Evolutionary conservation across 1,284 basidiomycete species (phyloP).

Genomic region (Inonotus hispidus): DNA sequence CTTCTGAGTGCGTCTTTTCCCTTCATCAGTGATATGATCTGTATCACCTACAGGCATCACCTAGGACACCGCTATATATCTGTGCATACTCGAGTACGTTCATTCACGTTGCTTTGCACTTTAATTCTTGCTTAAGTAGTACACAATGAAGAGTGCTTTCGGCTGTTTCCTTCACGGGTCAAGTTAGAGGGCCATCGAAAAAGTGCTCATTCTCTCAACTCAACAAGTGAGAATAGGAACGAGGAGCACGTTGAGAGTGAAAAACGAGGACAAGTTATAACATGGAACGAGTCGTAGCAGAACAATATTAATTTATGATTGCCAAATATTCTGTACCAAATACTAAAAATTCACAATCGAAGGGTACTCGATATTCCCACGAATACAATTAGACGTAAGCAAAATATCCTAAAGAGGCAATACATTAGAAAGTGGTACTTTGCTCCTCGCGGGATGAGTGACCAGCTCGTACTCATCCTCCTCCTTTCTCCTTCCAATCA

Average conservation of each 20-base stretch:
- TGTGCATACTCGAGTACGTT: slow-evolving; percentile 47
- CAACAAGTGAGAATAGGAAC: slow-evolving; percentile 45
- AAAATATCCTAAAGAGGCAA: not conserved
- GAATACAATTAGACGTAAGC: not conserved
- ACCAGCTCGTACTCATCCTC: not conserved
- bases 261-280: slow-evolving; percentile 44
- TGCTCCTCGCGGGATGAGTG: no score
- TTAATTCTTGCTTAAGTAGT: slow-evolving; percentile 21
- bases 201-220: slow-evolving; percentile 46
- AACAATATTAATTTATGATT: not conserved
- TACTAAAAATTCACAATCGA: not conserved
- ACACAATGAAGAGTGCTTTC: slow-evolving; percentile 49
- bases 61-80: slow-evolving; percentile 61
- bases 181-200: slow-evolving; percentile 66
- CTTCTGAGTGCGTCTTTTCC: slow-evolving; percentile 40
- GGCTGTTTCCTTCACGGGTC: slow-evolving; percentile 66
- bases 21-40: not conserved
- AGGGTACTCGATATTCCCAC: not conserved
- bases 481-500: slow-evolving; percentile 11
- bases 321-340: not conserved
- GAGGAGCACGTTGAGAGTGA: not conserved
- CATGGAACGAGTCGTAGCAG: slow-evolving; percentile 44
- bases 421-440: not conserved
- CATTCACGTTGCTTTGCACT: slow-evolving; percentile 11
- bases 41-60: not conserved